These are phyloP conservation scores for Fusarium chlamydosporum DNA, from an alignment of 2,329 filamentous ascomycete genomes.

Conservation along the genomic window DNA sequence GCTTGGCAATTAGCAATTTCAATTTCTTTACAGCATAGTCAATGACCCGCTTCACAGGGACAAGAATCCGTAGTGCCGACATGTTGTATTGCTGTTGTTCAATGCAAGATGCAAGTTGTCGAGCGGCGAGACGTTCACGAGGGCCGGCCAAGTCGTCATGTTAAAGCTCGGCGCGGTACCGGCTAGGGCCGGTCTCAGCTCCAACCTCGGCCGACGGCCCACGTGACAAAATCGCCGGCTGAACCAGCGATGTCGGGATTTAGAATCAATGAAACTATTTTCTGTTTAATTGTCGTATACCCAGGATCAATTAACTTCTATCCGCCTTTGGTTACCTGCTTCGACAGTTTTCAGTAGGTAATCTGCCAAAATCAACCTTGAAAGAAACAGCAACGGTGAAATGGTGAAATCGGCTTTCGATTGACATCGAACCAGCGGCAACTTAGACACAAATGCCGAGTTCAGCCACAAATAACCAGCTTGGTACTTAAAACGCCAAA, in stretches of 20 bases:
- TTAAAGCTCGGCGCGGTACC: constrained; percentile 52
- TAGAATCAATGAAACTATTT: background rate
- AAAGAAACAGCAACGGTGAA: background rate
- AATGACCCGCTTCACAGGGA: constrained; percentile 87
- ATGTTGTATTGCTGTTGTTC: constrained; percentile 58
- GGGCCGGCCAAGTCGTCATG: constrained; percentile 48
- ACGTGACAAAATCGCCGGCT: constrained; percentile 53
- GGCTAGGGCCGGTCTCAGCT: constrained; percentile 62
- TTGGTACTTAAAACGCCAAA: constrained; percentile 6
- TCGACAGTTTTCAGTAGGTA: too few species aligned
- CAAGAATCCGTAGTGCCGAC: constrained; percentile 80
- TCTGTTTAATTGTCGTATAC: background rate
- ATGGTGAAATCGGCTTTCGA: constrained; percentile 6
- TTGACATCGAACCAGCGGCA: constrained; percentile 27
- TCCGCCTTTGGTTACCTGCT: background rate
- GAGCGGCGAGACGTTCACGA: constrained; percentile 41
- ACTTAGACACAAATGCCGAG: constrained; percentile 38
- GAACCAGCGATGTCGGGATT: constrained; percentile 41
- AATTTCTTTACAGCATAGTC: constrained; percentile 79
- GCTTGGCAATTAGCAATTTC: constrained; percentile 6
- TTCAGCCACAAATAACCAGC: constrained; percentile 33
- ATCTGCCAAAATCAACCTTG: background rate
- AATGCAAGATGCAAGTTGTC: constrained; percentile 46
- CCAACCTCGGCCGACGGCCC: constrained; percentile 58
- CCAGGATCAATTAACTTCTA: too few species aligned